These are phyloP conservation scores for Backusella sp. DNA, from an alignment of 192 early-diverging fungal species.

Conservation along the genomic window DNA sequence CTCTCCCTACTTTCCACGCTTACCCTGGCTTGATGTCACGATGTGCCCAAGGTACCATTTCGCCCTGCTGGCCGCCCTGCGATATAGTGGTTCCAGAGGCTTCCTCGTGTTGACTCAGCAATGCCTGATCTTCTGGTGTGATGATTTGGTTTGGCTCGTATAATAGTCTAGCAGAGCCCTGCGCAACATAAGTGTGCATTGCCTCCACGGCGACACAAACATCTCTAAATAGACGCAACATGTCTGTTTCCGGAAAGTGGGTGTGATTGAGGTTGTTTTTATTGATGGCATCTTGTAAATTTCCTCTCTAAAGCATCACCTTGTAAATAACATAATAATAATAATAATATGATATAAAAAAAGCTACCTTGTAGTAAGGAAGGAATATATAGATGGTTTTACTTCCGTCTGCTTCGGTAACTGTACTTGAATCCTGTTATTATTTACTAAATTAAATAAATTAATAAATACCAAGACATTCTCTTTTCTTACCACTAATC, in stretches of 20 bases:
- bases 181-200: constrained; percentile 61
- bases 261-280: constrained; percentile 47
- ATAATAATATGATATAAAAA: constrained; percentile 31
- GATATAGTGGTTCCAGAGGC: not conserved
- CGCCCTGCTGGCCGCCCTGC: constrained; percentile 15
- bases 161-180: constrained; percentile 46
- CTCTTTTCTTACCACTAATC: constrained; percentile 46
- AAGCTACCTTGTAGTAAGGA: constrained; percentile 57
- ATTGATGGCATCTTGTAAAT: constrained; percentile 57
- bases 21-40: constrained; percentile 76
- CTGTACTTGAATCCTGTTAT: constrained; percentile 51
- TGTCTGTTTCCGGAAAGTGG: constrained; percentile 53
- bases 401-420: constrained; percentile 49
- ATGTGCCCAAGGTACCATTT: constrained; percentile 59
- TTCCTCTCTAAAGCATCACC: constrained; percentile 54
- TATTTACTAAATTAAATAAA: not conserved
- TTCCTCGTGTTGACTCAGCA: constrained; percentile 15
- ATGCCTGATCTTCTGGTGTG: constrained; percentile 50
- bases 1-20: not conserved
- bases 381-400: constrained; percentile 70
- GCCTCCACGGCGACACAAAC: constrained; percentile 58
- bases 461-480: not conserved
- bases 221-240: constrained; percentile 56
- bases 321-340: constrained; percentile 19
- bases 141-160: constrained; percentile 62